Percentiles rank a stretch among this genome's conserved stretches.
These are phyloP conservation scores for Multifurca ochricompacta DNA, from an alignment of 768 basidiomycete species.

Conservation along the genomic window DNA sequence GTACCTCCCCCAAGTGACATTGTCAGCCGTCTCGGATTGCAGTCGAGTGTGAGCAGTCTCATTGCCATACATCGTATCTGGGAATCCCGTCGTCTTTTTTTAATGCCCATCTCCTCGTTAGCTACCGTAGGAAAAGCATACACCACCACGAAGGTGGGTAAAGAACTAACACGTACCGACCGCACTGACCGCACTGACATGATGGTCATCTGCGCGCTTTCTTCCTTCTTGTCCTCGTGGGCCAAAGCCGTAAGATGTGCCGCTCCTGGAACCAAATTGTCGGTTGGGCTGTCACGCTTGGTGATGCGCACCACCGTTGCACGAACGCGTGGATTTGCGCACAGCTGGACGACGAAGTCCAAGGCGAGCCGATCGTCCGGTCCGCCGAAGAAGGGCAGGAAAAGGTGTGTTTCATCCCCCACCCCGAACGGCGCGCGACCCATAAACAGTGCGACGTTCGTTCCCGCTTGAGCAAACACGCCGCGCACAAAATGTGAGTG, in stretches of 20 bases:
- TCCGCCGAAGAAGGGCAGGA: conserved; percentile 90
- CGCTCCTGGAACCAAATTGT: conserved; percentile 6
- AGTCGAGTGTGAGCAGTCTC: conserved; percentile 55
- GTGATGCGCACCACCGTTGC: conserved; percentile 70
- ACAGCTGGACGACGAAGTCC: conserved; percentile 78
- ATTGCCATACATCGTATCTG: conserved; percentile 67
- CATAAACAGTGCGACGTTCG: conserved; percentile 79
- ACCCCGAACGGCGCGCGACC: conserved; percentile 44
- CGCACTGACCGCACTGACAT: conserved; percentile 35
- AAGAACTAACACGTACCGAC: conserved; percentile 20
- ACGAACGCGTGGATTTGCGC: conserved; percentile 52
- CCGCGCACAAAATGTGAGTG: conserved; percentile 82
- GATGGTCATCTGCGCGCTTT: conserved; percentile 30
- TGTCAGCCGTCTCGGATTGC: conserved; percentile 81
- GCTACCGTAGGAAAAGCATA: not conserved
- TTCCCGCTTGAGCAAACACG: conserved; percentile 62
- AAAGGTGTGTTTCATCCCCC: conserved; percentile 48
- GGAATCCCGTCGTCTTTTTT: conserved; percentile 37
- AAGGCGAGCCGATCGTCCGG: conserved; percentile 87
- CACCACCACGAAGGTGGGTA: too few relatives aligned
- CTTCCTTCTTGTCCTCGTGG: conserved; percentile 16
- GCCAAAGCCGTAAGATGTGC: conserved; percentile 23
- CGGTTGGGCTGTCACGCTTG: conserved; percentile 36
- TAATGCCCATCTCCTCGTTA: not conserved
- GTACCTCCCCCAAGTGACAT: conserved; percentile 64